A percentile compares a stretch with the other conserved stretches of the same genome.
These are phyloP conservation scores for Agrocybe chaxingu DNA, from an alignment of 768 basidiomycete species.

Conservation along the genomic window DNA sequence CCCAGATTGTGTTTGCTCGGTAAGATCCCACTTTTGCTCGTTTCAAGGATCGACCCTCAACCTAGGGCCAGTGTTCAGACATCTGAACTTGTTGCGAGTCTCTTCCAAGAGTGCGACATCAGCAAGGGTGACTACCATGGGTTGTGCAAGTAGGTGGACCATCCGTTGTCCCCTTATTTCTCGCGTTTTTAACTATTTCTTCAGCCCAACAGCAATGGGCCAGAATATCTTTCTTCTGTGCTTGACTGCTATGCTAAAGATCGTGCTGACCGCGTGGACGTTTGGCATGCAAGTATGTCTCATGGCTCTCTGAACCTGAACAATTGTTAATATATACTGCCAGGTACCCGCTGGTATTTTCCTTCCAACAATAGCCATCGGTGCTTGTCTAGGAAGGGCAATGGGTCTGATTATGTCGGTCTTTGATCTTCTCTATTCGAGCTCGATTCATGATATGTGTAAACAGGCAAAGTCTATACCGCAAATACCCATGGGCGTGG, in stretches of 20 bases:
- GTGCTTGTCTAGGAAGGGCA: constrained; percentile 69
- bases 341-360: constrained; percentile 78
- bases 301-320: background rate
- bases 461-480: constrained; percentile 61
- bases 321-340: background rate
- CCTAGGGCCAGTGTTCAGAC: constrained; percentile 51
- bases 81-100: constrained; percentile 79
- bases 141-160: constrained; percentile 67
- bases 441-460: constrained; percentile 1
- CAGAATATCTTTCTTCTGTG: constrained; percentile 67
- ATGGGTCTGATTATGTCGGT: constrained; percentile 65
- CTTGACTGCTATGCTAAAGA: constrained; percentile 58
- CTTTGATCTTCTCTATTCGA: background rate
- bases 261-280: constrained; percentile 69
- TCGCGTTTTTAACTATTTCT: background rate
- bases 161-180: background rate
- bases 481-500: constrained; percentile 65
- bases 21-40: constrained; percentile 15
- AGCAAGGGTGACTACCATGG: constrained; percentile 66
- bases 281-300: constrained; percentile 70
- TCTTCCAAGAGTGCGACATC: constrained; percentile 81
- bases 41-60: background rate
- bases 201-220: constrained; percentile 63
- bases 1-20: constrained; percentile 66
- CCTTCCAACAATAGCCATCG: constrained; percentile 72